Evolutionary conservation across 129 eudicot genomes (phyloP).

Genomic region (Centaurea solstitialis): DNA sequence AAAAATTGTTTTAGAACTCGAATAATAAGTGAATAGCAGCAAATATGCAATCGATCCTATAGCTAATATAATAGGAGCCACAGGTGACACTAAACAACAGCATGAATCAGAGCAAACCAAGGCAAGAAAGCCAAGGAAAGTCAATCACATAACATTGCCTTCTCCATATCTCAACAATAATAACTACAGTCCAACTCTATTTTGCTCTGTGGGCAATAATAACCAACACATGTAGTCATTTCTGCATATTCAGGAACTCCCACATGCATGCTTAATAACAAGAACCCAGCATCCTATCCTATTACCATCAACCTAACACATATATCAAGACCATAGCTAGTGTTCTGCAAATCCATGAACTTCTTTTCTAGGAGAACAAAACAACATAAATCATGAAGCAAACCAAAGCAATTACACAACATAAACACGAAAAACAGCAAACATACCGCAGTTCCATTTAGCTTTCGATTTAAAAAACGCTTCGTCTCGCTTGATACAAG

Average conservation of each 20-base stretch:
- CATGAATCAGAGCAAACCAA: neutral
- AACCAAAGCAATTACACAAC: neutral
- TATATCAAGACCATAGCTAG: neutral
- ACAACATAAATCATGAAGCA: neutral
- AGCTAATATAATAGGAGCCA: neutral
- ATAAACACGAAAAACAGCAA: conserved; percentile 33
- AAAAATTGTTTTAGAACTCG: neutral
- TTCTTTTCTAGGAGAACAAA: neutral
- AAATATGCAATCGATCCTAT: neutral
- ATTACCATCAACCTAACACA: neutral
- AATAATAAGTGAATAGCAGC: neutral
- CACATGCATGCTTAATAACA: neutral
- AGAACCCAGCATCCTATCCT: neutral
- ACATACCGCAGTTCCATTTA: conserved; percentile 86
- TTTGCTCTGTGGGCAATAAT: too few relatives aligned
- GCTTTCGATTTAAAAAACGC: conserved; percentile 74
- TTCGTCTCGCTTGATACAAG: conserved; percentile 86
- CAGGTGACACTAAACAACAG: neutral
- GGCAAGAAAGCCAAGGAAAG: neutral
- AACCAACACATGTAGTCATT: too few relatives aligned
- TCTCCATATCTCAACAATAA: neutral
- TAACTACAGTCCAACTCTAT: neutral
- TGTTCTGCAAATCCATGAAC: neutral
- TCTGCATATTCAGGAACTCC: neutral
- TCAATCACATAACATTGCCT: neutral